Evolutionary conservation across 305 asterid species (phyloP).

Genomic region (Caryopteris hybrid): DNA sequence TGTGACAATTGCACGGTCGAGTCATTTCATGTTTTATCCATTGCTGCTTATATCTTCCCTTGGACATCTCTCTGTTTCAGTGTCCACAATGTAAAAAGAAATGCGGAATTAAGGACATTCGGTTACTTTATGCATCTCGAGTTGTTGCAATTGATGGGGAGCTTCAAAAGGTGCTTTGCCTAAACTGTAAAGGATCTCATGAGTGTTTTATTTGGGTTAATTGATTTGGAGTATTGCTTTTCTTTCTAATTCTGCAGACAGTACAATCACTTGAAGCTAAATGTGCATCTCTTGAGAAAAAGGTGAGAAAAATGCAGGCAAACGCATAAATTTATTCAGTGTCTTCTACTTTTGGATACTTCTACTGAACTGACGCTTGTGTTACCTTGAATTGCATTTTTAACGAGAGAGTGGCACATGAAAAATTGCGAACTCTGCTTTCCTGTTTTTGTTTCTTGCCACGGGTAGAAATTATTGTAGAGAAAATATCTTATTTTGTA

Average conservation of each 20-base stretch:
- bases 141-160: constrained; percentile 59
- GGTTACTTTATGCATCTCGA: constrained; percentile 70
- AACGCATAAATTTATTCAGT: neutral
- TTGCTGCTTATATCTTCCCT: neutral
- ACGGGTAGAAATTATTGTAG: neutral
- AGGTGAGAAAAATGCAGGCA: constrained; percentile 44
- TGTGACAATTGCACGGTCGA: too few relatives aligned
- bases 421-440: neutral
- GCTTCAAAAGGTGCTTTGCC: constrained; percentile 63
- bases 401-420: neutral
- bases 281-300: constrained; percentile 57
- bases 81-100: constrained; percentile 90
- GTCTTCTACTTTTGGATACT: neutral
- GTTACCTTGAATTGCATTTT: neutral
- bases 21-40: neutral
- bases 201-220: neutral
- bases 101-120: constrained; percentile 57
- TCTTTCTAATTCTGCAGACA: constrained; percentile 41
- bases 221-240: constrained; percentile 4
- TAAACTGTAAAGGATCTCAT: neutral
- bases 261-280: constrained; percentile 57
- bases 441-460: constrained; percentile 2
- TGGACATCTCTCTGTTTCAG: constrained; percentile 28
- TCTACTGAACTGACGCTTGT: neutral
- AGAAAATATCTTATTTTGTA: too few relatives aligned